Conservation (phyloP, 495 filamentous ascomycete genomes). For the Xylaria scruposa region DNA sequence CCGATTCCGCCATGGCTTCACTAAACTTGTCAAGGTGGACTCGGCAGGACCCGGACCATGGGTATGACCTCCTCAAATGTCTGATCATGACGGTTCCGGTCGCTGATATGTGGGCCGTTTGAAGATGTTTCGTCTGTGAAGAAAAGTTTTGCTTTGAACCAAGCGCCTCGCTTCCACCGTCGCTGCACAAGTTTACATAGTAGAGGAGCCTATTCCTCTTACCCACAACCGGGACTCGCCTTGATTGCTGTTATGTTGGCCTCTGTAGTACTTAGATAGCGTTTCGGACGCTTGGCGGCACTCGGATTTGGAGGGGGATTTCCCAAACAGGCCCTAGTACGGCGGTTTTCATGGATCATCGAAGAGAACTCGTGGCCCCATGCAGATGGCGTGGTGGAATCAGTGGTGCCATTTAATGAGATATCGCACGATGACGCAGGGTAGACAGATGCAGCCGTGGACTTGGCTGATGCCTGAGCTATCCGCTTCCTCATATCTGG, state of each 20-base stretch:
- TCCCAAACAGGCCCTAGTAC: constrained; percentile 16
- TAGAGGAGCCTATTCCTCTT: neutral
- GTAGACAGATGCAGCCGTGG: neutral
- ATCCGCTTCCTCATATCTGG: neutral
- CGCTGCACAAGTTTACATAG: neutral
- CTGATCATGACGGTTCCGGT: constrained; percentile 24
- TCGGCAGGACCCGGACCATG: constrained; percentile 22
- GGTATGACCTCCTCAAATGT: constrained; percentile 25
- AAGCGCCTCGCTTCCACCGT: constrained; percentile 4
- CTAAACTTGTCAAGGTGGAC: neutral
- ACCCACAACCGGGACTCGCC: constrained; percentile 14
- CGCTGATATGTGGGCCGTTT: constrained; percentile 28
- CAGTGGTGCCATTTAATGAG: constrained; percentile 19
- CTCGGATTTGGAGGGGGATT: neutral
- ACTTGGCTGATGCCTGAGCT: neutral
- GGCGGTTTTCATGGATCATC: neutral
- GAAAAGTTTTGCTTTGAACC: constrained; percentile 9
- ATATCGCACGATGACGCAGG: constrained; percentile 16
- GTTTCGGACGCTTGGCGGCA: constrained; percentile 14
- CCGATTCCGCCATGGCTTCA: neutral
- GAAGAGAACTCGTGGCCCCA: neutral
- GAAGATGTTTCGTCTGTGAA: constrained; percentile 21
- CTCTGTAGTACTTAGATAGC: neutral
- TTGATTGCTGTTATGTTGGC: neutral
- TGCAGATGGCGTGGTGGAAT: constrained; percentile 14